A percentile compares a stretch with the other conserved stretches of the same genome.
phyloP scores from a whole-genome alignment of 2,329 filamentous ascomycete species.

The Stachybotrys chartarum region DNA sequence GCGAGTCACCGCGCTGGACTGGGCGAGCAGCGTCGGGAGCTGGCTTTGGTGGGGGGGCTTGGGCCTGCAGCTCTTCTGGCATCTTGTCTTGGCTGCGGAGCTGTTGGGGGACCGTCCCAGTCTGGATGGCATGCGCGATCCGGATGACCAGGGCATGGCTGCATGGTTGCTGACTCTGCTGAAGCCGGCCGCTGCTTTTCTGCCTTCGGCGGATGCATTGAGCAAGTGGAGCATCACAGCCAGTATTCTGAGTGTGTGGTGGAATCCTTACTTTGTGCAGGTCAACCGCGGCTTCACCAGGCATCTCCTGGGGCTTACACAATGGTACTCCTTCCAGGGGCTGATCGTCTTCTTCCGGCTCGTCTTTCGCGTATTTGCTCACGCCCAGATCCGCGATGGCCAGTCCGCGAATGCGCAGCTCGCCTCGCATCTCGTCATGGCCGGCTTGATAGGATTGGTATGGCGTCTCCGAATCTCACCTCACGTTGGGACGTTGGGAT shows the following conservation, averaged over 20 bases:
- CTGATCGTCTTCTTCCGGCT: conserved; percentile 50
- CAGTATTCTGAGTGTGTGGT: conserved; percentile 51
- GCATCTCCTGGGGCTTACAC: conserved; percentile 51
- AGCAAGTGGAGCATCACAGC: conserved; percentile 40
- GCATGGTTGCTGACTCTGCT: conserved; percentile 8
- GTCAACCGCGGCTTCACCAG: conserved; percentile 51
- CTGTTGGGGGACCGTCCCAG: conserved; percentile 13
- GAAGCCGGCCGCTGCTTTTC: conserved; percentile 10
- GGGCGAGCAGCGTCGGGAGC: conserved; percentile 32
- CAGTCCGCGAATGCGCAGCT: conserved; percentile 33
- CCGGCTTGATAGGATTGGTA: conserved; percentile 46
- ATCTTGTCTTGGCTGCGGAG: conserved; percentile 24
- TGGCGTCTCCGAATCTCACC: conserved; percentile 16
- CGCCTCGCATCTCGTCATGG: conserved; percentile 48
- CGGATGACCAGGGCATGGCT: conserved; percentile 18
- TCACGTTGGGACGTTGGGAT: neutral
- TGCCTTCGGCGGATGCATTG: conserved; percentile 33
- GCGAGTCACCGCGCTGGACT: conserved; percentile 31
- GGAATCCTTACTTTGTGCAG: conserved; percentile 61
- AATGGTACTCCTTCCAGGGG: conserved; percentile 61
- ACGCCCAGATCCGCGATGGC: conserved; percentile 29
- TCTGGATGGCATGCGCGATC: conserved; percentile 24
- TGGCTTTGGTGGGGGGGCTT: conserved; percentile 43
- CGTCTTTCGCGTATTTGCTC: conserved; percentile 34
- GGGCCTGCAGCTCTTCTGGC: conserved; percentile 43